Conservation (phyloP, 2,329 filamentous ascomycete genomes). For the Fusarium camptoceras region DNA sequence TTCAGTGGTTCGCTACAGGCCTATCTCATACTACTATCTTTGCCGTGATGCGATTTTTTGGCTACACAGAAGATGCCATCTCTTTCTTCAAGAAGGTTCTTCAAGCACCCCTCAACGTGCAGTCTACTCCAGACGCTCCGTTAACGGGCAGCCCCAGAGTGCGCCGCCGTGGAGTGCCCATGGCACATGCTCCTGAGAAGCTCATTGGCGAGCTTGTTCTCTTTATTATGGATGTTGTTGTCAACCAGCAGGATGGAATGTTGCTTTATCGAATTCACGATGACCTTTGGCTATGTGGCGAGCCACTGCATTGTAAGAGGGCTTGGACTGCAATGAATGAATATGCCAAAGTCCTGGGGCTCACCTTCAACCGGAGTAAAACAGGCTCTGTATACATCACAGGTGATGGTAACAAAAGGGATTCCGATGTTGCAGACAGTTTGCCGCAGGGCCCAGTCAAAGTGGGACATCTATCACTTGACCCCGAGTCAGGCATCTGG, state of each 20-base stretch:
- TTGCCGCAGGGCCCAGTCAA: background rate
- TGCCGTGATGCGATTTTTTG: background rate
- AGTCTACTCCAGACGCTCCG: background rate
- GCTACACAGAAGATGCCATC: background rate
- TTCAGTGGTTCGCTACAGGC: constrained; percentile 3
- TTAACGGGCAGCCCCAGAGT: background rate
- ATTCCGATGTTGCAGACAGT: background rate
- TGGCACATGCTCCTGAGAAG: constrained; percentile 6
- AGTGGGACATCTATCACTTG: background rate
- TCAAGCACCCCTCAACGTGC: background rate
- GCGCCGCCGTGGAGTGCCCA: background rate
- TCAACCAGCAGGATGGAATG: background rate
- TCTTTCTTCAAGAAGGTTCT: constrained; percentile 2
- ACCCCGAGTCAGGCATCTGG: background rate
- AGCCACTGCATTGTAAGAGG: background rate
- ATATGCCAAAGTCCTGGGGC: background rate
- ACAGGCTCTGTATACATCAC: background rate
- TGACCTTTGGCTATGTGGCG: background rate
- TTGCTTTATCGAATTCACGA: background rate
- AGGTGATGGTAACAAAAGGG: fast-evolving
- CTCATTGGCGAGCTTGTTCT: constrained; percentile 3
- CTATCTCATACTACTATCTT: background rate
- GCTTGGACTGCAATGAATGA: constrained; percentile 2
- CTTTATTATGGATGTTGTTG: constrained; percentile 6
- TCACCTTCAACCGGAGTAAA: background rate